Conservation (phyloP, 2,329 filamentous ascomycete species). For the Aureobasidium sp. region DNA sequence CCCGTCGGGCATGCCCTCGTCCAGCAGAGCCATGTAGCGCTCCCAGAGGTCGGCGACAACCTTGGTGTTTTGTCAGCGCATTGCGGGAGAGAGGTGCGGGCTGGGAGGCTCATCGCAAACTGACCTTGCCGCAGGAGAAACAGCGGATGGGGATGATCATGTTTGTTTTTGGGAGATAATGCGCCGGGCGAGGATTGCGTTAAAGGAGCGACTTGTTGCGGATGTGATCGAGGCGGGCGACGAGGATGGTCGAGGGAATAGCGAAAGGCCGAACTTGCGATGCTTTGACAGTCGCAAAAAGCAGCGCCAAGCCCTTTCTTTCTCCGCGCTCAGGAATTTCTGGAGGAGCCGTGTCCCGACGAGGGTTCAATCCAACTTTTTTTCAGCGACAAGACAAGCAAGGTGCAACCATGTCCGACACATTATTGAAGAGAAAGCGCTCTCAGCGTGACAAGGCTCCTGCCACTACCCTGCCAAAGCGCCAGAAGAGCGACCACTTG, state of each 20-base stretch:
- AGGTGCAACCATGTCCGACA: not conserved
- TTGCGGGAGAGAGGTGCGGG: not conserved
- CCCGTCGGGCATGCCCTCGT: slow-evolving; percentile 49
- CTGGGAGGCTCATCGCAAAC: slow-evolving; percentile 17
- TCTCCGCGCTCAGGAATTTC: slow-evolving; percentile 5
- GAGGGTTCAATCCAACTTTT: not conserved
- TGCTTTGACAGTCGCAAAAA: not conserved
- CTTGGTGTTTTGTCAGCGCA: slow-evolving; percentile 41
- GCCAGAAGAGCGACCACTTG: slow-evolving; percentile 6
- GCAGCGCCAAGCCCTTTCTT: not conserved
- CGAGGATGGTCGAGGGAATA: not conserved
- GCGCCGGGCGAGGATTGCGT: not conserved
- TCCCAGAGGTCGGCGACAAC: slow-evolving; percentile 98
- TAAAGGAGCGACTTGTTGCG: not conserved
- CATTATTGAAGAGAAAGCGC: slow-evolving; percentile 16
- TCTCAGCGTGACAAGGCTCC: slow-evolving; percentile 15
- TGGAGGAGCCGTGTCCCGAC: not conserved
- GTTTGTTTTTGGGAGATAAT: not conserved
- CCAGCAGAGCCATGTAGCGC: slow-evolving; percentile 81
- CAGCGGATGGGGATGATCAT: slow-evolving; percentile 99
- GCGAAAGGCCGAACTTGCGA: not conserved
- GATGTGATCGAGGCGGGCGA: not conserved
- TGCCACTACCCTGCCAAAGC: slow-evolving; percentile 4
- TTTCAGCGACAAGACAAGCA: not conserved
- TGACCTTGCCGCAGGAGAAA: slow-evolving; percentile 98